Base-by-base conservation (phyloP, 2,329 filamentous ascomycete genomes). In the Bipolaris bicolor region DNA sequence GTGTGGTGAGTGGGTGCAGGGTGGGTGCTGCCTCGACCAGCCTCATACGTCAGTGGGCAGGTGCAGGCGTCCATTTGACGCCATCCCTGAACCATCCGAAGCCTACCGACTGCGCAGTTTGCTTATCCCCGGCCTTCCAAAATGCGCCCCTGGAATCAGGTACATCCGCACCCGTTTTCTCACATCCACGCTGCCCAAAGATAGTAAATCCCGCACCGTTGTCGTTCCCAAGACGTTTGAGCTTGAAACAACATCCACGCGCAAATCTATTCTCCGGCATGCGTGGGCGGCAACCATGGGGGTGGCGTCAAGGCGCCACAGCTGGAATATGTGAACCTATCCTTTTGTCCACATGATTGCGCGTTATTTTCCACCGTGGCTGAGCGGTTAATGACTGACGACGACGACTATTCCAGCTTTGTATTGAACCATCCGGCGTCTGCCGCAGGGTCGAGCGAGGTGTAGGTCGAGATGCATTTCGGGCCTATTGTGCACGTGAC, bases 191-290 rank as follows among this genome's bases (percentile, higher is more conserved):
- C 20, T 52, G 40, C 40, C 34, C 22, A 24, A 24, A 11, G 7
- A 24, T 43, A 9, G 40, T 26, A 9, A n/a, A 16, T 11, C 2
- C 43, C 37, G 22, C 20, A 33, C 33, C n/a, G 49, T 31, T 9
- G 26, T 31, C 22, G 26, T 20, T 24, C 20, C 26, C 13, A 44
- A 57, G 36, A 48, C 50, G 55, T 57, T 49, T 57, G 55, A 53
- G 50, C 44, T 50, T 57, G 55, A 57, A 57, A 57, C 55, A 33
- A n/a, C n/a, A 41, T 24, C 20, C 24, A 48, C 37, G 46, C 33
- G 22, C 20, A 15, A 26, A 15, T 34, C 24, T 5, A 31, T 31
- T 31, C 29, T 11, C 4, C 29, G 29, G 29, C 10, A 31, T 4
- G 29, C 29, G 29, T 31, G 13, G 10, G 10, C 39, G 10, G n/a